These are phyloP conservation scores for Leptomonas seymouri DNA, from an alignment of 208 protist genomes.

Conservation along the genomic window DNA sequence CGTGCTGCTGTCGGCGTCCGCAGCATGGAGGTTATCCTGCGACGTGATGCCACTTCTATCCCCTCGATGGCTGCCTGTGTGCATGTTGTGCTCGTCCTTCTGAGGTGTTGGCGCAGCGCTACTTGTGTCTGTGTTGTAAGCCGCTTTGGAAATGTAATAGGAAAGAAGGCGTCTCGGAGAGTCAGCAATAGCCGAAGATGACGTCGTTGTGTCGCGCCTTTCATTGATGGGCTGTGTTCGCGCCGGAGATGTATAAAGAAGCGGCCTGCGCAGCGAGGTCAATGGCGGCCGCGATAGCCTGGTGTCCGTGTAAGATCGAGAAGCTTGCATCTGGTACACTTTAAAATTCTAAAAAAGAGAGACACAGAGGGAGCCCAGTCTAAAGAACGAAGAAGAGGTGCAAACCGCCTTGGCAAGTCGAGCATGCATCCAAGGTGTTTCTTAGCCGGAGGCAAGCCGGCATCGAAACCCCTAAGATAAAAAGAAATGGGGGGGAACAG, in stretches of 20 bases:
- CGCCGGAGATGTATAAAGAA: background rate
- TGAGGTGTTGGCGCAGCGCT: background rate
- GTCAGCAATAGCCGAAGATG: slow-evolving; percentile 18
- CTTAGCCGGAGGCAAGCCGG: too few relatives aligned
- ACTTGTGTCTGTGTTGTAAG: slow-evolving; percentile 21
- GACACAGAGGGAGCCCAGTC: background rate
- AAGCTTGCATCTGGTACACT: background rate
- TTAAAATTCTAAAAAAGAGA: background rate
- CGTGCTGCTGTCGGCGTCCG: background rate
- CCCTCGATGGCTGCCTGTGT: background rate
- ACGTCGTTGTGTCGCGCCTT: background rate
- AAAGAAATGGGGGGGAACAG: too few relatives aligned
- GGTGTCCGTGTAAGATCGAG: slow-evolving; percentile 1
- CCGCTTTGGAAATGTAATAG: slow-evolving; percentile 39
- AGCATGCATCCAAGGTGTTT: background rate
- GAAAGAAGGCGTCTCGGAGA: slow-evolving; percentile 28
- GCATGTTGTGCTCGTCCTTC: background rate
- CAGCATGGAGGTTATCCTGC: background rate
- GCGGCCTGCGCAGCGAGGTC: background rate
- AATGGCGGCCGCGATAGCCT: background rate
- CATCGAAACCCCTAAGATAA: too few relatives aligned
- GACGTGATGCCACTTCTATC: background rate
- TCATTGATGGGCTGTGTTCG: background rate
- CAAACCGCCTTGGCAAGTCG: background rate
- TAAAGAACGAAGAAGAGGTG: background rate